phyloP scores from a whole-genome alignment of 257 asterid species.

The Sherardia arvensis region DNA sequence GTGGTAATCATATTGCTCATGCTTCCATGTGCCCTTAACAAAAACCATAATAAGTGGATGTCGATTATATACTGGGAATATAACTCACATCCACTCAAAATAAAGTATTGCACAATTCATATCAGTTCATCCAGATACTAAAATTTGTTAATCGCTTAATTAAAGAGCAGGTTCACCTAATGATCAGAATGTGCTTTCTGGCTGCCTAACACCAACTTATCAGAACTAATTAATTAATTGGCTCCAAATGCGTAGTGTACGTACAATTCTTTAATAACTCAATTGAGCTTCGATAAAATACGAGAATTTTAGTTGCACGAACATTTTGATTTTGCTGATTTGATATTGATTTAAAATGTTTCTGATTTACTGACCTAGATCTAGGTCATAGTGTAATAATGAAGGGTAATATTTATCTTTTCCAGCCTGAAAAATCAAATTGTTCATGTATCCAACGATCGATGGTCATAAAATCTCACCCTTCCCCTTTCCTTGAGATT shows the following conservation, averaged over 20 bases:
- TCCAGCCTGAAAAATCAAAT: too few relatives aligned
- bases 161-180: conserved; percentile 30
- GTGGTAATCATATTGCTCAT: neutral
- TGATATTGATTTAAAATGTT: too few relatives aligned
- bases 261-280: neutral
- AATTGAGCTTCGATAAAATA: too few relatives aligned
- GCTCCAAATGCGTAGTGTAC: neutral
- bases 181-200: neutral
- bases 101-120: conserved; percentile 3
- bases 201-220: conserved; percentile 12
- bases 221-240: neutral
- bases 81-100: conserved; percentile 10
- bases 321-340: too few relatives aligned
- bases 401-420: too few relatives aligned
- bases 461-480: too few relatives aligned
- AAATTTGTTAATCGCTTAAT: neutral
- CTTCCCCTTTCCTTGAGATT: too few relatives aligned
- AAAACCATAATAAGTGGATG: conserved; percentile 1
- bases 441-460: too few relatives aligned
- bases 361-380: too few relatives aligned
- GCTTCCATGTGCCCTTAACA: neutral
- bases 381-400: too few relatives aligned
- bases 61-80: neutral
- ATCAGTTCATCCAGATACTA: conserved; percentile 14
- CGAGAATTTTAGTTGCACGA: too few relatives aligned